phyloP scores from a whole-genome alignment of 169 alveolate species.

The Pseudocohnilembus persalinus region DNA sequence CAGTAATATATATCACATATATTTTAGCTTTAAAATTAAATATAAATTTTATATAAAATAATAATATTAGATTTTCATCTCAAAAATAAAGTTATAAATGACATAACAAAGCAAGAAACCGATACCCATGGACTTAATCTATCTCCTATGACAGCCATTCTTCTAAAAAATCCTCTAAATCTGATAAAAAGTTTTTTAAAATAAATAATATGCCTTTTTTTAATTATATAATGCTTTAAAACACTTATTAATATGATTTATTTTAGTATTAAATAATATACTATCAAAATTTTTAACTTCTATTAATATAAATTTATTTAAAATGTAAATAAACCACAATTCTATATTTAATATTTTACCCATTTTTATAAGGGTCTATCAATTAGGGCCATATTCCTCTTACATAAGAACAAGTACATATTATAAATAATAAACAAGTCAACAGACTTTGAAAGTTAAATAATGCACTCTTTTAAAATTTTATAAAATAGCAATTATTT shows the following conservation, averaged over 20 bases:
- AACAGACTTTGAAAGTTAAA: conserved; percentile 92
- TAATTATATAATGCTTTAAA: no score
- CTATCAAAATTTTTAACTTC: no score
- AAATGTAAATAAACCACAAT: background rate
- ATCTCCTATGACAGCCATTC: conserved; percentile 96
- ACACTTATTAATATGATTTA: no score
- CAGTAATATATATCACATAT: no score
- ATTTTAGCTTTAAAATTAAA: no score
- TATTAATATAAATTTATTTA: conserved; percentile 49
- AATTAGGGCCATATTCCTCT: conserved; percentile 88
- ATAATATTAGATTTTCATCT: conserved; percentile 59
- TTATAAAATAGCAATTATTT: no score
- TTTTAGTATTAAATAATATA: no score
- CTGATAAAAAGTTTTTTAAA: no score
- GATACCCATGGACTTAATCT: conserved; percentile 94
- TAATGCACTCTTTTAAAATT: conserved; percentile 77
- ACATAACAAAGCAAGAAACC: conserved; percentile 85
- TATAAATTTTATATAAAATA: no score
- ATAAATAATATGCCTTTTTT: no score
- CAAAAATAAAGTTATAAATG: conserved; percentile 83
- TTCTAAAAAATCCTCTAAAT: conserved; percentile 92
- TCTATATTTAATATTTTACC: background rate
- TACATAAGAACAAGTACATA: conserved; percentile 94
- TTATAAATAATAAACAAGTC: conserved; percentile 86
- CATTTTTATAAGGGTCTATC: conserved; percentile 59